Evolutionary conservation across 2,329 filamentous ascomycete species (phyloP), one percentile per base, ranked within the genome.

Genomic region (Pseudogymnoascus sp.): DNA sequence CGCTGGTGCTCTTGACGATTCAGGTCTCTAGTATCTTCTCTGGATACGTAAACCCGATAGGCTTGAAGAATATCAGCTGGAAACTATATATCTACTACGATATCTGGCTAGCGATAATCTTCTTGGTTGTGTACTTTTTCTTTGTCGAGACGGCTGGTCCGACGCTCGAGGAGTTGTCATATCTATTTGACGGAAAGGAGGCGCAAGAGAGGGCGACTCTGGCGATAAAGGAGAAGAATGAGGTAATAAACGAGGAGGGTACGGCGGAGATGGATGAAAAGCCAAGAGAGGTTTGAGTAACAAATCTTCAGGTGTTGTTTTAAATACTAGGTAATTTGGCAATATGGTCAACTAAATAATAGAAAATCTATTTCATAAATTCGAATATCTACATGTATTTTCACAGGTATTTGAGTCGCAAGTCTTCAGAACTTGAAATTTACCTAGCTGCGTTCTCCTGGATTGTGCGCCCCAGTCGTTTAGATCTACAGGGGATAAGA

Each of bases 71-170:
- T 4, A 73, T 77, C 22, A 72, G 72, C 2, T 77, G 74, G 74
- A 75, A 70, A 63, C 75, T 74, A 58, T 77, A 77, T 69, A 74
- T 76, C 20, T 74, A 74, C 62, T 76, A 75, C 65, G 76, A 74
- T 59, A 69, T 74, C 35, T 76, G 73, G 73, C 70, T 77, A 4
- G 68, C 69, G 2, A 62, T 75, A 2, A 68, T 76, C 12, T 73
- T 77, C 62, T 4, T 73, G 20, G 64, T 73, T 5, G 73, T 75
- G 0, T 77, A 75, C 62, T 75, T 77, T 62, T 75, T 75, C 64
- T 76, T 76, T 39, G 70, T 73, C 0, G 74, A 76, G 65, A 76
- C 74, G 0, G 67, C 69, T 1, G 74, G 74, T 0, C 70, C 8
- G 71, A 70, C 63, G 69, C 70, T 62, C 63, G 22, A 60, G 20